Conservation (phyloP, 768 basidiomycete species). For the Mycena metata region DNA sequence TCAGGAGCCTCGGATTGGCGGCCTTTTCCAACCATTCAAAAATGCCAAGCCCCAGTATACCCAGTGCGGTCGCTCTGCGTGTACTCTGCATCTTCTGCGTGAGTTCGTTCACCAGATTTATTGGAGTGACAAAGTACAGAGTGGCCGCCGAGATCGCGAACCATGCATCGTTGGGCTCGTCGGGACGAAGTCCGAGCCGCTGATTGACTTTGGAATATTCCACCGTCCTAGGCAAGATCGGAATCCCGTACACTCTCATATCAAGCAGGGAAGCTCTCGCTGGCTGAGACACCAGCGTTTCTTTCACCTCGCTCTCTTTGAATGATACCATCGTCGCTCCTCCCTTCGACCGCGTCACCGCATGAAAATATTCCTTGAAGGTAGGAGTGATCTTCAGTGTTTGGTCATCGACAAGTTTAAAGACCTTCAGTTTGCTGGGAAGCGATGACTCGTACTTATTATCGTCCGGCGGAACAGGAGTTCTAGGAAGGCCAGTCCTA, state of each 20-base stretch:
- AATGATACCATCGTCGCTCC: slow-evolving; percentile 4
- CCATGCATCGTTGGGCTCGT: slow-evolving; percentile 10
- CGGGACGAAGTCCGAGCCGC: slow-evolving; percentile 11
- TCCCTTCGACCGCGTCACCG: slow-evolving; percentile 11
- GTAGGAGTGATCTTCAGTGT: slow-evolving; percentile 7
- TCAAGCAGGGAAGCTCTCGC: slow-evolving; percentile 13
- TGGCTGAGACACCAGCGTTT: slow-evolving; percentile 14
- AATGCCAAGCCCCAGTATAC: slow-evolving; percentile 19
- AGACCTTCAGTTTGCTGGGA: slow-evolving; percentile 12
- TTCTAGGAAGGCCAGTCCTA: slow-evolving; percentile 18
- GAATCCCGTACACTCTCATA: slow-evolving; percentile 12
- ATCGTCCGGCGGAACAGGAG: slow-evolving; percentile 7
- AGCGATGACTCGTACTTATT: slow-evolving; percentile 4
- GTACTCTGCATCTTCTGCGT: slow-evolving; percentile 13
- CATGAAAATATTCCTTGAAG: slow-evolving; percentile 13
- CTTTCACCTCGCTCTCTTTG: slow-evolving; percentile 12
- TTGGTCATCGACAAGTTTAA: slow-evolving; percentile 12
- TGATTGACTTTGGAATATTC: slow-evolving; percentile 13
- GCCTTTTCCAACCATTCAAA: slow-evolving; percentile 27
- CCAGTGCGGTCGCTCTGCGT: slow-evolving; percentile 8
- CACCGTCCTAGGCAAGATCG: slow-evolving; percentile 12
- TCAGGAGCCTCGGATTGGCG: slow-evolving; percentile 20
- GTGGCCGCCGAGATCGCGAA: slow-evolving; percentile 12
- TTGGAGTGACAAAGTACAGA: slow-evolving; percentile 15
- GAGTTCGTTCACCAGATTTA: slow-evolving; percentile 8